Conservation (phyloP, 441 rosid species). For the Erysimum cheiri region DNA sequence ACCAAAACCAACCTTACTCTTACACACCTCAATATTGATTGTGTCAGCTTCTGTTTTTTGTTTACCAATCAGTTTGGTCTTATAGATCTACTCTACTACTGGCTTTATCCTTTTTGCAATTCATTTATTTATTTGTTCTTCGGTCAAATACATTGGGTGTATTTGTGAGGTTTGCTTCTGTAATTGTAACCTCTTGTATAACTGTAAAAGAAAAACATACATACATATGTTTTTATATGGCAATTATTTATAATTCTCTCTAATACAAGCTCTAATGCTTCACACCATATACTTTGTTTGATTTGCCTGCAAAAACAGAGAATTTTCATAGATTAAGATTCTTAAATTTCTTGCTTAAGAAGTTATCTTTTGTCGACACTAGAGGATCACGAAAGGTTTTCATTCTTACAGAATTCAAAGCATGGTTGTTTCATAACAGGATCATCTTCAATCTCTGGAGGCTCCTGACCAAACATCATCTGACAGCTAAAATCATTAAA, state of each 20-base stretch:
- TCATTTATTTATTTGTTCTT: constrained; percentile 8
- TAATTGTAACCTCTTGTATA: constrained; percentile 29
- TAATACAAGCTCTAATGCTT: constrained; percentile 51
- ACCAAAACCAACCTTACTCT: constrained; percentile 33
- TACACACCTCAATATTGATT: constrained; percentile 38
- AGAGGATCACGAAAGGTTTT: constrained; percentile 13
- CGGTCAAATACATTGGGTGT: constrained; percentile 5
- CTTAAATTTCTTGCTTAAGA: constrained; percentile 2
- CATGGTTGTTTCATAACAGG: constrained; percentile 90
- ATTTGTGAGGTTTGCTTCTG: constrained; percentile 35
- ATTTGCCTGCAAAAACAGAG: constrained; percentile 63
- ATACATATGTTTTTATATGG: constrained; percentile 28
- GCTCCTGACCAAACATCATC: constrained; percentile 92
- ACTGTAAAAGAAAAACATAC: constrained; percentile 23
- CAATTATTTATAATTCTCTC: constrained; percentile 4
- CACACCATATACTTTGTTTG: constrained; percentile 57
- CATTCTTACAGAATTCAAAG: constrained; percentile 72
- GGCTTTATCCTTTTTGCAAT: constrained; percentile 12
- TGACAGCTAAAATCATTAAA: constrained; percentile 95
- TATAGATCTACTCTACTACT: constrained; percentile 23
- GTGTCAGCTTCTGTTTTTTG: not conserved
- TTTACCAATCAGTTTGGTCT: constrained; percentile 27
- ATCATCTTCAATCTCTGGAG: constrained; percentile 68
- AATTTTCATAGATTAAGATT: not conserved
- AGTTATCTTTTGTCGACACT: constrained; percentile 2